Conservation (phyloP, 116 monocot genomes). For the Papilionanthe hybrid region DNA sequence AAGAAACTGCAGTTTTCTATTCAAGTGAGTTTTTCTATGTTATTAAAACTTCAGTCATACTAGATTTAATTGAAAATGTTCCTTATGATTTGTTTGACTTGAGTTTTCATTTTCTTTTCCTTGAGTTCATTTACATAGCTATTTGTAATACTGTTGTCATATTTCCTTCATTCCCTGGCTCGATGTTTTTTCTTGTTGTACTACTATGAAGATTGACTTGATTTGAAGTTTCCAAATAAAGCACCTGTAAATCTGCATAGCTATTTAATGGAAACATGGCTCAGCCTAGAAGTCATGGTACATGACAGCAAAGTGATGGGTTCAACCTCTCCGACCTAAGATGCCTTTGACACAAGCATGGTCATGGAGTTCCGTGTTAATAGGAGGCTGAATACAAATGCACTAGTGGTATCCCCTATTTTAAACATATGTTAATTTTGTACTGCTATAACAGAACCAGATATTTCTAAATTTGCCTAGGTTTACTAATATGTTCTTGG, state of each 20-base stretch:
- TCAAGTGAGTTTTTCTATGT: slow-evolving; percentile 48
- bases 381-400: neutral
- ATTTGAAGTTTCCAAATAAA: neutral
- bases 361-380: neutral
- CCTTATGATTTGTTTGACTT: neutral
- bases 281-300: neutral
- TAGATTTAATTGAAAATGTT: neutral
- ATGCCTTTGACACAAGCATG: neutral
- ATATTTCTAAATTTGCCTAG: neutral
- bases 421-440: neutral
- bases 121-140: neutral
- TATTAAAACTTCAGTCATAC: neutral
- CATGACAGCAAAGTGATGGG: neutral
- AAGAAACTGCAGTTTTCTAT: slow-evolving; percentile 86
- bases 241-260: neutral
- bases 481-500: too few species aligned
- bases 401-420: neutral
- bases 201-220: neutral
- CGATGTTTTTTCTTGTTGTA: neutral
- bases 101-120: neutral
- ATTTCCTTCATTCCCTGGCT: neutral
- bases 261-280: neutral
- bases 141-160: neutral
- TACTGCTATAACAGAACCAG: neutral
- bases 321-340: neutral